Percentiles rank a stretch among this genome's conserved stretches.
Evolutionary conservation across 2,329 filamentous ascomycete genomes (phyloP).

Genomic region (Sarocladiaceae sp.): DNA sequence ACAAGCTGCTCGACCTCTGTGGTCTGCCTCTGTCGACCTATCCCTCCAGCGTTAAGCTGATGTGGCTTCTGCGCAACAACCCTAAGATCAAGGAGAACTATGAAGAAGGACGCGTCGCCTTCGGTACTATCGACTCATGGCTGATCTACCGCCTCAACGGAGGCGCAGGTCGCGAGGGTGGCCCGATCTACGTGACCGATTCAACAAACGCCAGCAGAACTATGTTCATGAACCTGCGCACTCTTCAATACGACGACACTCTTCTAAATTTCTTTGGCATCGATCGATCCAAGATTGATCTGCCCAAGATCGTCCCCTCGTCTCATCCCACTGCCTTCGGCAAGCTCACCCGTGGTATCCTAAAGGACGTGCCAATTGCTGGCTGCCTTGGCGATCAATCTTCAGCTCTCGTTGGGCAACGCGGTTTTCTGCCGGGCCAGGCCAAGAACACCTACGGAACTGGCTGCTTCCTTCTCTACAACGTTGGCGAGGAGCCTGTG

Average conservation of each 20-base stretch:
- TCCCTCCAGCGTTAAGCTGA: conserved; percentile 69
- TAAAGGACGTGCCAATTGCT: conserved; percentile 64
- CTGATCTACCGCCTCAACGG: conserved; percentile 74
- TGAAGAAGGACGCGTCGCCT: conserved; percentile 63
- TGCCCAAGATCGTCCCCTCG: conserved; percentile 71
- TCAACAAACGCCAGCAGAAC: conserved; percentile 76
- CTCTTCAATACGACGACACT: conserved; percentile 70
- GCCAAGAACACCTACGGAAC: conserved; percentile 87
- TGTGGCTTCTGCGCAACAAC: conserved; percentile 69
- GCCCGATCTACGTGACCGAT: conserved; percentile 61
- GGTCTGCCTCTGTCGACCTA: conserved; percentile 78
- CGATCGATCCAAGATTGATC: conserved; percentile 59
- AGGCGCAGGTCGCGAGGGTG: conserved; percentile 49
- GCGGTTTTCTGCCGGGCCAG: conserved; percentile 66
- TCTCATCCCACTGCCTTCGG: conserved; percentile 66
- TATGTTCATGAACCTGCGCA: conserved; percentile 90
- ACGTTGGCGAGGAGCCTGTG: conserved; percentile 72
- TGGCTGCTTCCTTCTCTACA: conserved; percentile 78
- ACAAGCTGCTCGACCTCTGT: conserved; percentile 60
- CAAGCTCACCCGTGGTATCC: conserved; percentile 48
- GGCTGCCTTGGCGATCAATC: conserved; percentile 80
- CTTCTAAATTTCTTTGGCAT: conserved; percentile 71
- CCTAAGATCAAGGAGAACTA: conserved; percentile 63
- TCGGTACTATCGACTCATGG: conserved; percentile 79
- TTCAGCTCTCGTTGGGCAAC: conserved; percentile 72